Evolutionary conservation across 768 basidiomycete species (phyloP).

Genomic region (Rhizopogon salebrosus): DNA sequence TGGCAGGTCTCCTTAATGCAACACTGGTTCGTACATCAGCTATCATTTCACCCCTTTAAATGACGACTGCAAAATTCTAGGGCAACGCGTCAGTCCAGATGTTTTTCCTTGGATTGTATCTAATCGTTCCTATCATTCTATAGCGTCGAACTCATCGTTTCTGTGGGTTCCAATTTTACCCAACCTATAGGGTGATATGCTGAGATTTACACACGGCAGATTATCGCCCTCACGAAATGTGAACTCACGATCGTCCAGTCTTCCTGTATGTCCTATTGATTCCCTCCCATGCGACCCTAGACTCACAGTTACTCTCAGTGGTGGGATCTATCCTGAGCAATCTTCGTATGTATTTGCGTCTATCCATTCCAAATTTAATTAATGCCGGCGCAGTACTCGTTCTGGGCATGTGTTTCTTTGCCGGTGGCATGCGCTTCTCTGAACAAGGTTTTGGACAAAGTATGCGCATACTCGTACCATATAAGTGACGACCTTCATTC

Average conservation of each 20-base stretch:
- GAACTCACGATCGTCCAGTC: conserved; percentile 79
- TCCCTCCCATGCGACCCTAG: background rate
- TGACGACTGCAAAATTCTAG: conserved; percentile 8
- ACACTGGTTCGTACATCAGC: conserved; percentile 51
- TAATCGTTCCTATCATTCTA: background rate
- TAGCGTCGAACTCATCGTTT: conserved; percentile 61
- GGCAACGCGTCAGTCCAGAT: conserved; percentile 25
- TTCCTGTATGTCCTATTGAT: conserved; percentile 45
- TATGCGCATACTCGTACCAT: conserved; percentile 26
- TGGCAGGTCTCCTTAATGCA: conserved; percentile 82
- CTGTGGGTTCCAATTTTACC: conserved; percentile 40
- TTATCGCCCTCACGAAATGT: conserved; percentile 79
- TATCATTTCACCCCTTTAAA: background rate
- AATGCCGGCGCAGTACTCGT: conserved; percentile 56
- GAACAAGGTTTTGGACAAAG: conserved; percentile 76
- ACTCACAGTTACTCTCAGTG: conserved; percentile 37
- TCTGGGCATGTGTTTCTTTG: conserved; percentile 81
- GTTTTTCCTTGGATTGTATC: background rate
- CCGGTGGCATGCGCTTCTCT: conserved; percentile 69
- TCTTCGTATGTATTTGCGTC: conserved; percentile 37
- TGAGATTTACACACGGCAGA: conserved; percentile 32
- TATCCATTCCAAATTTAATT: background rate
- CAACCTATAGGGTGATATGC: background rate
- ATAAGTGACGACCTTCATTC: background rate
- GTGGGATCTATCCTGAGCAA: conserved; percentile 83